These are phyloP conservation scores for Zygosaccharomyces bisporus DNA, from an alignment of 805 yeast species.

Conservation along the genomic window DNA sequence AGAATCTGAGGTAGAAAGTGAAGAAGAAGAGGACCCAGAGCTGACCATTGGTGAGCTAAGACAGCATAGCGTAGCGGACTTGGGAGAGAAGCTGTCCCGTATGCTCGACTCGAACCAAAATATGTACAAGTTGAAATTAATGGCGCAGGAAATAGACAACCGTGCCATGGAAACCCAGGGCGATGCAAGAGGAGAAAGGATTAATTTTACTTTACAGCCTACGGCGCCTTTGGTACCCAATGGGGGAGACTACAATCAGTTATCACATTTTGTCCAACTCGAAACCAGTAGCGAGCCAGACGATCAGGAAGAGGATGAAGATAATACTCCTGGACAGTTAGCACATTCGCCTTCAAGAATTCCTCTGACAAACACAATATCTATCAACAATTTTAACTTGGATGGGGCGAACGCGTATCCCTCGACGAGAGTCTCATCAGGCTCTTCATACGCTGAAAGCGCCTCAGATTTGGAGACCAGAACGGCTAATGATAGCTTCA, in stretches of 20 bases:
- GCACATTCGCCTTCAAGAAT: constrained; percentile 27
- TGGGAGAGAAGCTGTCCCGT: constrained; percentile 15
- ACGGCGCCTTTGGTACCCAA: constrained; percentile 24
- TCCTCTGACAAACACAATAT: constrained; percentile 27
- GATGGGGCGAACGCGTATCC: constrained; percentile 6
- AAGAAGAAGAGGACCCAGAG: constrained; percentile 10
- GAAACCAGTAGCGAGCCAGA: constrained; percentile 9
- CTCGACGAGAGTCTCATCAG: constrained; percentile 26
- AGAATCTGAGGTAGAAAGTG: constrained; percentile 10
- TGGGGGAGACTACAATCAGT: constrained; percentile 1
- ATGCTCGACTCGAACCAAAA: constrained; percentile 15
- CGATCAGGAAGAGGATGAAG: constrained; percentile 11
- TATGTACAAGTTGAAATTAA: constrained; percentile 18
- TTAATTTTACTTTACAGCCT: constrained; percentile 21
- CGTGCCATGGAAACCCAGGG: constrained; percentile 5
- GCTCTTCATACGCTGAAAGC: constrained; percentile 26
- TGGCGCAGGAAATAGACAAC: constrained; percentile 17
- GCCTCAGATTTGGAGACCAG: constrained; percentile 22
- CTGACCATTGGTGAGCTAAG: constrained; percentile 16
- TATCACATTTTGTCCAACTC: constrained; percentile 12
- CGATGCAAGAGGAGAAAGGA: constrained; percentile 1
- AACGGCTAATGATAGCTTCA: constrained; percentile 17
- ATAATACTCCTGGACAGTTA: constrained; percentile 12
- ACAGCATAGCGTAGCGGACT: constrained; percentile 17
- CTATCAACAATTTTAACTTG: constrained; percentile 23